These are phyloP conservation scores for Funneliformis mosseae DNA, from an alignment of 192 early-diverging fungal species.

Conservation along the genomic window DNA sequence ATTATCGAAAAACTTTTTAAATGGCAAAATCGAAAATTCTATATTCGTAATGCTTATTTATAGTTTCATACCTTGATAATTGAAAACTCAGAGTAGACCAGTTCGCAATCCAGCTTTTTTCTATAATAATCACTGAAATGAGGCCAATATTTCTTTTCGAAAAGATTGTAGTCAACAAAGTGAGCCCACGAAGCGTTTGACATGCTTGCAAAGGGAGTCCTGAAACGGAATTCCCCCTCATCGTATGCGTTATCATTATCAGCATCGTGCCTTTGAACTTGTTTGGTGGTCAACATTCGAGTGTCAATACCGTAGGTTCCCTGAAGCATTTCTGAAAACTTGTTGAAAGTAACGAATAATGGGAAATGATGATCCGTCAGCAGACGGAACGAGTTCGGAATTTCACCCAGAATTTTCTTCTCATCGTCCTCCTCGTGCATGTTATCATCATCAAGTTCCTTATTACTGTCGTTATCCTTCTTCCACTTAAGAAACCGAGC, in stretches of 20 bases:
- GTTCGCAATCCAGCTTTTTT: not conserved
- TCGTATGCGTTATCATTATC: too few species aligned
- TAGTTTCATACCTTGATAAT: conserved; percentile 7
- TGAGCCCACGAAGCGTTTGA: not conserved
- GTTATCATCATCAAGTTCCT: too few species aligned
- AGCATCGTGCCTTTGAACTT: not conserved
- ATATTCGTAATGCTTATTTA: not conserved
- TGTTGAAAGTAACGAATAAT: conserved; percentile 5
- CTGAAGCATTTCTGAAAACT: conserved; percentile 20
- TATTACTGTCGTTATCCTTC: not conserved
- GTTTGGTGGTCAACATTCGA: not conserved
- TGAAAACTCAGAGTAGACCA: conserved; percentile 16
- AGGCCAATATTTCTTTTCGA: not conserved
- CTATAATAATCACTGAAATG: not conserved
- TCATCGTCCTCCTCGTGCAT: conserved; percentile 16
- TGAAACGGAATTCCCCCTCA: not conserved
- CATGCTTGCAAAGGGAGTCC: not conserved
- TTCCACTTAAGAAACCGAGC: not conserved
- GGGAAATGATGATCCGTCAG: conserved; percentile 15
- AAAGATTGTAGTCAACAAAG: not conserved
- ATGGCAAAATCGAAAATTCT: not conserved
- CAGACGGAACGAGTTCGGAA: not conserved
- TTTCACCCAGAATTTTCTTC: not conserved
- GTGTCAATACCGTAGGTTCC: conserved; percentile 4
- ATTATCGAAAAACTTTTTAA: too few species aligned